Base-by-base conservation (phyloP, 805 yeast species). In the Hanseniaspora lachancei region DNA sequence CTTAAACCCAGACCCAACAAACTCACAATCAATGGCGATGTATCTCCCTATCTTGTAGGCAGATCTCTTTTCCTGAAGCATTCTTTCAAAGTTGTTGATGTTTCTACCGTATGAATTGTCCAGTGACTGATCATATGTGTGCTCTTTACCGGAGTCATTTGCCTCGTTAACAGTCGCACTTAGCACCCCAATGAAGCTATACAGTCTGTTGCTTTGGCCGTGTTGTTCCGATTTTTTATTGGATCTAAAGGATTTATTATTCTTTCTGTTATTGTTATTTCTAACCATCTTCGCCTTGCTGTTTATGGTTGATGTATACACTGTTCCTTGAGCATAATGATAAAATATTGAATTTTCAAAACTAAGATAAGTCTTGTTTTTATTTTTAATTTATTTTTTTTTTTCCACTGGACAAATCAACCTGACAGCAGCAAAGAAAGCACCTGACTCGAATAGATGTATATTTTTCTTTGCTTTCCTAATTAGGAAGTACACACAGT, bases 1-100 rank as follows among this genome's bases (percentile, higher is more conserved):
- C 10, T 80, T 82, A 5, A 77, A 78, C 0, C 96, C 96, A 2
- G 85, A 82, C 12, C 96, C 96, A 2, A 89, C 97, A 72, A 89
- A 89, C 63, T 89, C 97, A 71, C 97, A 89, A 68, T 89, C 97
- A 58, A 89, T 78, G 1, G 96, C 87, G 2, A 89, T 58, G 61
- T 77, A 89, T 62, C 77, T 84, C 1, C 96, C 96, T 0, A 80
- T 71, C 46, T 76, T 74, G 52, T 66, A 69, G 18, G 34, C 20
- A 13, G 46, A n/a, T 15, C 40, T 38, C 15, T n/a, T 29, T 20
- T 53, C 47, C 13, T 36, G 18, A 5, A n/a, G 29, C 56, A 53
- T 53, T 15, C 27, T 23, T 4, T 18, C n/a, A n/a, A 20, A 53
- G 21, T 53, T 53, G 38, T 53, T 39, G 7, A 53, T 53, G 18